Evolutionary conservation across 768 basidiomycete species (phyloP), one percentile per base, ranked within the genome.

Genomic region (Termitomyces eurrhizus): DNA sequence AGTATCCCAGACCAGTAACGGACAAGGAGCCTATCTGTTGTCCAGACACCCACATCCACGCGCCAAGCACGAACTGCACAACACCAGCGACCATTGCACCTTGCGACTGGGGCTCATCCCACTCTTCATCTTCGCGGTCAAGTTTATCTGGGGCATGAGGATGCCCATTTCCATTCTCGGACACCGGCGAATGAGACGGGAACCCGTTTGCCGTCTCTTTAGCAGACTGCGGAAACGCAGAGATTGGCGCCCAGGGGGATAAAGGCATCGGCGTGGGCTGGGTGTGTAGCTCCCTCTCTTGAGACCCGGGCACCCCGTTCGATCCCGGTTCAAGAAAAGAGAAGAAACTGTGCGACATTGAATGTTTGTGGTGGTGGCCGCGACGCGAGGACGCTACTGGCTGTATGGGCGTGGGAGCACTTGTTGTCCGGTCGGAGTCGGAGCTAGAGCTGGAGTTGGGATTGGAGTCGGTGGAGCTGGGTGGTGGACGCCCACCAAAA

Each of bases 351-450:
- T 97, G 94, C 0, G 94, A 96, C 12, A 95, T 73, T 0, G 93
- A 96, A 72, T 96, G 95, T 72, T 94, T 93, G 68, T 96, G 95
- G 73, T 97, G 89, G 68, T 93, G 92, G 0, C 92, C 92, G 44
- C 89, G 75, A 39, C 86, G 77, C 11, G 78, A 75, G 3, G 80
- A 65, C 0, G 77, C 66, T 1, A 74, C 68, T 4, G 41, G 53
- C 24, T 41, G 39, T 13, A 42, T 18, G 16, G 39, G 52, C 7
- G 11, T 42, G 11, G 75, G 67, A 1, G 68, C 56, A 35, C 39
- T 35, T 4, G 50, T 26, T 16, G 35, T 16, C 51, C 21, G n/a
- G 7, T 60, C 46, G 14, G 53, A 35, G 16, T 13, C 24, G 35
- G 39, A 56, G 69, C 59, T 0, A 57, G 64, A 13, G 66, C 63